Evolutionary conservation across 768 basidiomycete species (phyloP).

Genomic region (Suillus brevipes): DNA sequence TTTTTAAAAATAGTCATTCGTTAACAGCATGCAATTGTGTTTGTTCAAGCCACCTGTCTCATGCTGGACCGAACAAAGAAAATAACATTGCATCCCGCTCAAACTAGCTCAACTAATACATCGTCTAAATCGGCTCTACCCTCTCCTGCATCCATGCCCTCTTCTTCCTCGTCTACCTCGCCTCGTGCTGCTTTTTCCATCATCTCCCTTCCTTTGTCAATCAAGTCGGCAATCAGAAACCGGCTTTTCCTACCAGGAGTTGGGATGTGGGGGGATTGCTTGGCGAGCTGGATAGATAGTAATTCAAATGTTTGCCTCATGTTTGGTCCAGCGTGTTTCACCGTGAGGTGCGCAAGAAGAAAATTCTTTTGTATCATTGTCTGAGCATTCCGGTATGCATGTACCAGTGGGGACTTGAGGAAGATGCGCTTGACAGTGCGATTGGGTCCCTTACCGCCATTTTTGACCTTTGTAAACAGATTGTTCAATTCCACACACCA

Average conservation of each 20-base stretch:
- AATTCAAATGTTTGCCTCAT: constrained; percentile 28
- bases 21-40: no score
- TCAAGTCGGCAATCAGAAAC: neutral
- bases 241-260: neutral
- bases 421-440: constrained; percentile 32
- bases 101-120: no score
- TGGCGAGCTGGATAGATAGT: constrained; percentile 2
- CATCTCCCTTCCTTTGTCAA: constrained; percentile 6
- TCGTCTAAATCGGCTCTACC: no score
- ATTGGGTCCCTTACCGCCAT: constrained; percentile 38
- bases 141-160: neutral
- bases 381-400: constrained; percentile 29
- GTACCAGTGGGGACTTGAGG: constrained; percentile 35
- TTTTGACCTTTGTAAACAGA: constrained; percentile 40
- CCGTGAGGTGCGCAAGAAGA: constrained; percentile 23
- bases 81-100: no score
- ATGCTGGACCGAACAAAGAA: no score
- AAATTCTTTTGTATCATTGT: constrained; percentile 17
- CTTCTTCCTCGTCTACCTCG: neutral
- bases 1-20: no score
- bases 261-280: neutral
- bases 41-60: no score
- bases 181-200: constrained; percentile 2
- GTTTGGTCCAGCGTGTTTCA: constrained; percentile 26
- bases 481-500: constrained; percentile 45